Evolutionary conservation across 1,284 basidiomycete genomes (phyloP), one percentile per base, ranked within the genome.

Genomic region (Ganoderma sinense): DNA sequence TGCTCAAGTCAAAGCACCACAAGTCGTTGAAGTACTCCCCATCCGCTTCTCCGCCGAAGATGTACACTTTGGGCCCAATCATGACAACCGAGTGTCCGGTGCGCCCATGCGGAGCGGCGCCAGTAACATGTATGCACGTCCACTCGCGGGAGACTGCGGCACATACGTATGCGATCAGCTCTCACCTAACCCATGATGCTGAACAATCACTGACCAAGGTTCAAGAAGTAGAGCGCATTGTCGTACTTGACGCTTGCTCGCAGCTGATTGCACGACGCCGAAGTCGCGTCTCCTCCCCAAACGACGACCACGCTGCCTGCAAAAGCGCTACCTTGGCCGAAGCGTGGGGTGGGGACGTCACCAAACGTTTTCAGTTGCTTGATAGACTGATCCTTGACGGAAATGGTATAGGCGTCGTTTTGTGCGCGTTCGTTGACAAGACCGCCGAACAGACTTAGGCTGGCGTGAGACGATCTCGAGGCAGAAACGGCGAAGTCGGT

Each of bases 81-180:
- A 99, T 96, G 40, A 94, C 91, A n/a, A 96, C 95, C 3, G 96
- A 92, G 81, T 99, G 97, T 0, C 97, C 97, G 78, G 98, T 97
- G 66, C 97, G 87, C 4, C 97, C 97, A n/a, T 88, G 87, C 0
- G 96, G 96, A 1, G 89, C 86, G 11, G 91, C 84, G 0, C 93
- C 91, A 31, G 89, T 83, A 18, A 94, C 90, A 7, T 89, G 85
- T 43, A 97, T 92, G 59, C 90, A 88, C 29, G 95, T 97, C 97
- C 97, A 99, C 79, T 98, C 97, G 72, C 94, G 89, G 13, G 92
- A 92, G 67, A 89, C 93, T 94, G 72, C 20, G 26, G 10, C 29
- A 10, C 6, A 14, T 36, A 10, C 3, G 14, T 2, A 62, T 40
- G 68, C 64, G 59, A 33, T n/a, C 63, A 56, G 33, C 33, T 40